phyloP scores from a whole-genome alignment of 2,329 filamentous ascomycete species.

The Amesomyces nigricolor region DNA sequence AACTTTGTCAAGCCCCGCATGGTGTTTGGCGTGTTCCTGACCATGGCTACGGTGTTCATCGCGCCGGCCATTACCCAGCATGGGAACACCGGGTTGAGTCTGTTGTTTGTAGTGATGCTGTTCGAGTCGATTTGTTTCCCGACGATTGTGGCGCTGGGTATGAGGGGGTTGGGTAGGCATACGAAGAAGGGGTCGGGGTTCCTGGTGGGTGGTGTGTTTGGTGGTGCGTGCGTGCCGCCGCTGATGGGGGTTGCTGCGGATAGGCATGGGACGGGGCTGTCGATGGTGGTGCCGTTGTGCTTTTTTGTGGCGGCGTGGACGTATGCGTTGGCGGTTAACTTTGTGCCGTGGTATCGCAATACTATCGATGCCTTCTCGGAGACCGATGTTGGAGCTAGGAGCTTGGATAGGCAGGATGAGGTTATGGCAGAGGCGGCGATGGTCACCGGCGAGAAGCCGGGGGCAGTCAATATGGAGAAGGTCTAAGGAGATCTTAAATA shows the following conservation, averaged over 20 bases:
- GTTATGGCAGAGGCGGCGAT: neutral
- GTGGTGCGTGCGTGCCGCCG: constrained; percentile 69
- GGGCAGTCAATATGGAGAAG: neutral
- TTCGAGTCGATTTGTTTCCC: constrained; percentile 79
- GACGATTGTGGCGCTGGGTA: constrained; percentile 71
- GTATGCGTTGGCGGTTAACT: constrained; percentile 60
- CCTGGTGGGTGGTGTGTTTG: constrained; percentile 64
- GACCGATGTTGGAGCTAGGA: constrained; percentile 36
- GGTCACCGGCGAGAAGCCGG: neutral
- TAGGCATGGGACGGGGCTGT: constrained; percentile 50
- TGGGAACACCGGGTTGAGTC: constrained; percentile 46
- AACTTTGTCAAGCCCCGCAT: constrained; percentile 58
- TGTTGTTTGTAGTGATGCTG: constrained; percentile 67
- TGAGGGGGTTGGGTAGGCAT: constrained; percentile 68
- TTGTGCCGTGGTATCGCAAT: constrained; percentile 56
- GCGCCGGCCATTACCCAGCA: constrained; percentile 42
- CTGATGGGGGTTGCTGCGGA: constrained; percentile 65
- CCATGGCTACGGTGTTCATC: constrained; percentile 58
- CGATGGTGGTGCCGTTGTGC: constrained; percentile 60
- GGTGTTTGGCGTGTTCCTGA: constrained; percentile 63
- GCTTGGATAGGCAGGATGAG: neutral
- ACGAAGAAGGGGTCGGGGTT: constrained; percentile 71
- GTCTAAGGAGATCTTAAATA: neutral
- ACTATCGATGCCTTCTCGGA: constrained; percentile 55
- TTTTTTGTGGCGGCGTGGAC: constrained; percentile 54